These are phyloP conservation scores for Starmera caribaea DNA, from an alignment of 805 yeast genomes.

Conservation along the genomic window DNA sequence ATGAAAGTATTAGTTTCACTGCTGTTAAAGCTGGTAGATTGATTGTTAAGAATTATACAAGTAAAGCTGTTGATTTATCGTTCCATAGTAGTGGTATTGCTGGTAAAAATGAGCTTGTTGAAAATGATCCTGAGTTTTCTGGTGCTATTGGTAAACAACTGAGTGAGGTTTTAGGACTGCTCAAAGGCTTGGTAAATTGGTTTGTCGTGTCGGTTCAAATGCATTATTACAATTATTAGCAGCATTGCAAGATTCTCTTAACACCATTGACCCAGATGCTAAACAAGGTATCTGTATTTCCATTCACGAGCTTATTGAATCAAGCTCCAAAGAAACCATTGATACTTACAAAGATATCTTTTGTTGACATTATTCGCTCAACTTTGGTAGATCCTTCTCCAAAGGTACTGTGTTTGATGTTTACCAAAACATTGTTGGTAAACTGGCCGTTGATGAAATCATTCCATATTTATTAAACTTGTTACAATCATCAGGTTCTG, in stretches of 20 bases:
- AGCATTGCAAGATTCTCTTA: slow-evolving; percentile 59
- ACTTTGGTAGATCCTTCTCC: too few relatives aligned
- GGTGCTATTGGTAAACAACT: too few relatives aligned
- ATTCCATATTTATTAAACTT: too few relatives aligned
- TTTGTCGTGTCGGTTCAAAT: slow-evolving; percentile 83
- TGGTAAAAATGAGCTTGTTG: slow-evolving; percentile 61
- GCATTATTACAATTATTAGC: slow-evolving; percentile 82
- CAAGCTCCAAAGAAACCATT: slow-evolving; percentile 57
- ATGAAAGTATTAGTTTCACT: slow-evolving; percentile 79
- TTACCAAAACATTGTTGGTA: too few relatives aligned
- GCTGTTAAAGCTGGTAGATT: slow-evolving; percentile 89
- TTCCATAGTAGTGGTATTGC: slow-evolving; percentile 90
- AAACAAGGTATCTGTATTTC: too few relatives aligned
- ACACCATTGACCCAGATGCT: slow-evolving; percentile 61
- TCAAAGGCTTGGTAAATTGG: slow-evolving; percentile 87
- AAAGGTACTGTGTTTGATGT: too few relatives aligned
- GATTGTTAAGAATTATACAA: slow-evolving; percentile 84
- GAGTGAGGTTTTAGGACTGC: slow-evolving; percentile 89
- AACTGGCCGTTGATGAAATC: too few relatives aligned
- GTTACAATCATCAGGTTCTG: slow-evolving; percentile 57
- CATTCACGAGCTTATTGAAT: slow-evolving; percentile 69
- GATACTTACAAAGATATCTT: slow-evolving; percentile 52
- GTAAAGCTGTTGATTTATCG: slow-evolving; percentile 83
- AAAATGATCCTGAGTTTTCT: slow-evolving; percentile 37
- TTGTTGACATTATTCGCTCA: slow-evolving; percentile 70